These are phyloP conservation scores for Ganoderma resinaceum DNA, from an alignment of 1,284 basidiomycete species.

Conservation along the genomic window DNA sequence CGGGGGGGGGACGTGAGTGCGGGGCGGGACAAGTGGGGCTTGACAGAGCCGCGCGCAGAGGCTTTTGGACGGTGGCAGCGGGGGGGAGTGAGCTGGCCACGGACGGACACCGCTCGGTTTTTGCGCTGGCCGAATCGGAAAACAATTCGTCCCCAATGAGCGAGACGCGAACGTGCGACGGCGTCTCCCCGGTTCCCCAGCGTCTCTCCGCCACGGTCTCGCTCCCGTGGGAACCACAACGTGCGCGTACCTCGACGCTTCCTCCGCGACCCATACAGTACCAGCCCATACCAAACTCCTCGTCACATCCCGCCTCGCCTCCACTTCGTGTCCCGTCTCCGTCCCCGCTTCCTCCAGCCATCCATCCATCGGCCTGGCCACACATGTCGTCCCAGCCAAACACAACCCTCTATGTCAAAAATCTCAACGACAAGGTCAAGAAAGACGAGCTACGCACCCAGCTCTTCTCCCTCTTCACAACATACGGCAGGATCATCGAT, in stretches of 20 bases:
- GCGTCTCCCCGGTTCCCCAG: constrained; percentile 13
- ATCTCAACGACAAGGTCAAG: constrained; percentile 93
- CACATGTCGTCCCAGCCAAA: constrained; percentile 67
- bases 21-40: neutral
- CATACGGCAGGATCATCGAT: constrained; percentile 94
- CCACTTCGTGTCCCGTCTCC: constrained; percentile 5
- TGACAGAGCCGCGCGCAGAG: neutral
- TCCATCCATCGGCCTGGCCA: constrained; percentile 1
- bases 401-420: constrained; percentile 92
- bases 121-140: constrained; percentile 25
- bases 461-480: constrained; percentile 90
- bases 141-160: constrained; percentile 17
- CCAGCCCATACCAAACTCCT: constrained; percentile 21
- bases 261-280: constrained; percentile 9
- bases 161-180: constrained; percentile 27
- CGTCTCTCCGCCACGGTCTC: constrained; percentile 4
- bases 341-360: constrained; percentile 1
- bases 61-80: neutral
- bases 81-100: constrained; percentile 2
- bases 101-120: constrained; percentile 20
- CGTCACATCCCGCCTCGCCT: constrained; percentile 10
- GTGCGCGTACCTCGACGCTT: neutral
- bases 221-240: neutral
- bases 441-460: constrained; percentile 90
- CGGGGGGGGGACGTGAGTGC: neutral